Conservation (phyloP, 2,329 filamentous ascomycete genomes). For the Trichoderma endophyticum region DNA sequence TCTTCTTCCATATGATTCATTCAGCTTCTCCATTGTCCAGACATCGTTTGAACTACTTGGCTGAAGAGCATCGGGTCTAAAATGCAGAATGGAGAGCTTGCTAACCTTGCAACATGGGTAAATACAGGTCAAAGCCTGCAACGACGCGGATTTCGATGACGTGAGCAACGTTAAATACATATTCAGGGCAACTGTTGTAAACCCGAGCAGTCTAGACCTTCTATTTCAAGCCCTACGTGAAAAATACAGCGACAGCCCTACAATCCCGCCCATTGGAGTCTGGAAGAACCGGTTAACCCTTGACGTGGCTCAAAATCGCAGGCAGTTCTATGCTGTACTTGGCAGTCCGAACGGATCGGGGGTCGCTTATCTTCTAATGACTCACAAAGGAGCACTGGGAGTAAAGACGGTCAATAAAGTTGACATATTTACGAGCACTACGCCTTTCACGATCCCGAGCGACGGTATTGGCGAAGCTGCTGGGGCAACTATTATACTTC, state of each 20-base stretch:
- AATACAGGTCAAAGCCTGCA: too few relatives aligned
- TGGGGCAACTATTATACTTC: neutral
- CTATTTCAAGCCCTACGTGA: neutral
- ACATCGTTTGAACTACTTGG: too few relatives aligned
- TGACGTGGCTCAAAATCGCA: neutral
- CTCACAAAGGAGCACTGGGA: neutral
- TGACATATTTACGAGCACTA: neutral
- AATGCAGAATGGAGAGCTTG: too few relatives aligned
- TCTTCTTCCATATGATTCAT: too few relatives aligned
- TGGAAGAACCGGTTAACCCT: neutral
- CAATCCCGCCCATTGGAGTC: neutral
- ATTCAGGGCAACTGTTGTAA: neutral
- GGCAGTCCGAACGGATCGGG: neutral
- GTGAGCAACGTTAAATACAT: neutral
- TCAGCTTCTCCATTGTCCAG: too few relatives aligned
- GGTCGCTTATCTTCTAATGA: neutral
- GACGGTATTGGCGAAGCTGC: neutral
- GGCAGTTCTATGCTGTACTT: neutral
- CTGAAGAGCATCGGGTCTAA: too few relatives aligned
- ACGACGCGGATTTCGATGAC: too few relatives aligned
- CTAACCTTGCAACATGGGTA: too few relatives aligned
- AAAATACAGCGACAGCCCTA: neutral
- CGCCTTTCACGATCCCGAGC: neutral
- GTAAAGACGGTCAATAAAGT: neutral
- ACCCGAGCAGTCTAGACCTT: fast-evolving